Evolutionary conservation across 2,329 filamentous ascomycete species (phyloP).

Genomic region (Ramularia endophylla): DNA sequence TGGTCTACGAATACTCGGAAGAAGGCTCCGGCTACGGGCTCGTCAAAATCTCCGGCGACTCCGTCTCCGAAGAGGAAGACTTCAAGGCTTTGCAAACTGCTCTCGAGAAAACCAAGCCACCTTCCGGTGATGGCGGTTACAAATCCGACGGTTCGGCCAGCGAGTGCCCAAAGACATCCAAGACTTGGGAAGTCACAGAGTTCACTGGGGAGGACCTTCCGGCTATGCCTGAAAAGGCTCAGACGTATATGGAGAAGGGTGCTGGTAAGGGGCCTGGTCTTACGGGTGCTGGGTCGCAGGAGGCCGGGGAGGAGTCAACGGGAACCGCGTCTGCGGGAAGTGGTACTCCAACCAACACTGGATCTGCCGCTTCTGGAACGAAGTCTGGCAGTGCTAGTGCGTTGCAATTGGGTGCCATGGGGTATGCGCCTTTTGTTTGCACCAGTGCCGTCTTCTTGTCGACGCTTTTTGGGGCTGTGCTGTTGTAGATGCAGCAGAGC

Average conservation of each 20-base stretch:
- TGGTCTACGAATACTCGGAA: slow-evolving; percentile 90
- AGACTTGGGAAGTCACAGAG: slow-evolving; percentile 52
- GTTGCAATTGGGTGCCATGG: slow-evolving; percentile 41
- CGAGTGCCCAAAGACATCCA: slow-evolving; percentile 48
- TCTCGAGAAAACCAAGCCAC: slow-evolving; percentile 45
- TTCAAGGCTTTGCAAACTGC: slow-evolving; percentile 54
- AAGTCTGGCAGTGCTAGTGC: slow-evolving; percentile 39
- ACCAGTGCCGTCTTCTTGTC: slow-evolving; percentile 47
- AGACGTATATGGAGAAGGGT: slow-evolving; percentile 53
- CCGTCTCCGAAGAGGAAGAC: slow-evolving; percentile 52
- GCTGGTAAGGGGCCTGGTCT: slow-evolving; percentile 55
- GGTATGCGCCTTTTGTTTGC: slow-evolving; percentile 47
- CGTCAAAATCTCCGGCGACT: slow-evolving; percentile 55
- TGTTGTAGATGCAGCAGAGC: too few species aligned
- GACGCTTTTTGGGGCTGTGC: slow-evolving; percentile 48
- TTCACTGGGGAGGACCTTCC: slow-evolving; percentile 46
- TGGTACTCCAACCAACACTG: slow-evolving; percentile 39
- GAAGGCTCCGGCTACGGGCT: slow-evolving; percentile 77
- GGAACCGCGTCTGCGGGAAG: slow-evolving; percentile 46
- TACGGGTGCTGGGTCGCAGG: slow-evolving; percentile 50
- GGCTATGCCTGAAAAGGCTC: slow-evolving; percentile 50
- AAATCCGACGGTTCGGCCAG: slow-evolving; percentile 48
- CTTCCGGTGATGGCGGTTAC: slow-evolving; percentile 54
- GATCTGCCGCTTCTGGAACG: slow-evolving; percentile 26
- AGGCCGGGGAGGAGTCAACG: slow-evolving; percentile 45